Base-by-base conservation (phyloP, 441 rosid genomes). In the Omphalea diandra region DNA sequence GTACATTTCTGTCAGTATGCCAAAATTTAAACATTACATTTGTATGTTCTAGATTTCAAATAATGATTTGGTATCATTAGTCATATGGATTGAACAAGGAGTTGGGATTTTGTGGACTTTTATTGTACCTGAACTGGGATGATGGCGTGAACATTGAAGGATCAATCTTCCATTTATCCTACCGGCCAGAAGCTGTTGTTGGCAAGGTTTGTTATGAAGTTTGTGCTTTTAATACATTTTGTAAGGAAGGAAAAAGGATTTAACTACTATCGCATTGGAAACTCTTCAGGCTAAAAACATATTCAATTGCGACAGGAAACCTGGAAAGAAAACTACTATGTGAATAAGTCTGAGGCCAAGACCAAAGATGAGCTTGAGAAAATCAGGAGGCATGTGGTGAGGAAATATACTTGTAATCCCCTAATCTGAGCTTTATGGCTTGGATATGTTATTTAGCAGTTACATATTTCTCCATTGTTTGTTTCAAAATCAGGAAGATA, bases 331-430 rank as follows among this genome's bases (percentile, higher is more conserved):
- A 53, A 49, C 8, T 77, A 15, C 53, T 69, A 69, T 46, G 43
- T 29, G 27, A 41, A 65, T 20, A 73, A 73, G 33, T 77, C 73
- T 59, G 57, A 41, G 49, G 69, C 69, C 15, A 52, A 65, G 40
- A 61, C 72, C 29, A 24, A 53, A 36, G 77, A 77, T n/a, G 77
- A 77, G 26, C 31, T 3, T n/a, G 69, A 73, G 27, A 54, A 40
- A 11, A 59, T 65, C 18, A 38, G 53, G 57, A 73, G 57, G 59
- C 53, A 77, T 52, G 75, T 43, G 55, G 77, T 69, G 72, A 60
- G 74, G 44, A 9, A 56, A 7, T 32, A 12, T 18, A 12, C 22
- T 31, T 66, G 17, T 31, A 20, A n/a, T 44, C 46, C 20, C 49
- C 40, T 60, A 15, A 18, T 18, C 40, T 60, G 7, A 35, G 20